Percentiles rank a stretch among this genome's conserved stretches.
Evolutionary conservation across 2,329 filamentous ascomycete genomes (phyloP).

Genomic region (Penicillium sp.): DNA sequence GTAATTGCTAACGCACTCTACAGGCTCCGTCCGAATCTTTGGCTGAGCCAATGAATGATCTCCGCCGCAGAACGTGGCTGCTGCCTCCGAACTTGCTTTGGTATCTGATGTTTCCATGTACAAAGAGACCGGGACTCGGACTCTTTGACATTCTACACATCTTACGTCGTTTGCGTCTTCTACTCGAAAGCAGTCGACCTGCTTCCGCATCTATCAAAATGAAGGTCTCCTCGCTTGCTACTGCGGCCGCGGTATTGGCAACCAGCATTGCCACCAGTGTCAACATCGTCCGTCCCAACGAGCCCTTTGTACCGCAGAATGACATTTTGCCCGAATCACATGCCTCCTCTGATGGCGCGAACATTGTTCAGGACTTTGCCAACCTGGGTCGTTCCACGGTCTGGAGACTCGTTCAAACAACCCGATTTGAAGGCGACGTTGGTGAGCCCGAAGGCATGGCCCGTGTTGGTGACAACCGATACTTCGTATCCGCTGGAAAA

Average conservation of each 20-base stretch:
- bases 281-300: conserved; percentile 18
- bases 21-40: conserved; percentile 26
- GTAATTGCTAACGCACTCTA: conserved; percentile 1
- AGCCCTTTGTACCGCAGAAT: conserved; percentile 18
- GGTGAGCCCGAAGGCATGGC: conserved; percentile 51
- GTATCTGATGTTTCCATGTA: neutral
- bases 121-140: too few species aligned
- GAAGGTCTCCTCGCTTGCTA: conserved; percentile 9
- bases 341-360: conserved; percentile 17
- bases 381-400: conserved; percentile 44
- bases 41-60: conserved; percentile 11
- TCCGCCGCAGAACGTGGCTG: conserved; percentile 4
- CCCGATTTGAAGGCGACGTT: conserved; percentile 45
- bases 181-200: neutral
- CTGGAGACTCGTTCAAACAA: conserved; percentile 43
- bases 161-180: neutral
- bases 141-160: neutral
- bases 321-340: conserved; percentile 23
- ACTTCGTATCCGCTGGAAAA: conserved; percentile 45
- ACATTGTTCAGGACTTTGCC: conserved; percentile 40
- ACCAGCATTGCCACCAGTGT: conserved; percentile 12
- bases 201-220: conserved; percentile 4
- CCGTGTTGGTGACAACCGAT: conserved; percentile 42
- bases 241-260: conserved; percentile 7
- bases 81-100: neutral